A percentile compares a stretch with the other conserved stretches of the same genome.
Evolutionary conservation across 805 yeast species (phyloP).

Genomic region (Cyberlindnera samutprakarnensis): DNA sequence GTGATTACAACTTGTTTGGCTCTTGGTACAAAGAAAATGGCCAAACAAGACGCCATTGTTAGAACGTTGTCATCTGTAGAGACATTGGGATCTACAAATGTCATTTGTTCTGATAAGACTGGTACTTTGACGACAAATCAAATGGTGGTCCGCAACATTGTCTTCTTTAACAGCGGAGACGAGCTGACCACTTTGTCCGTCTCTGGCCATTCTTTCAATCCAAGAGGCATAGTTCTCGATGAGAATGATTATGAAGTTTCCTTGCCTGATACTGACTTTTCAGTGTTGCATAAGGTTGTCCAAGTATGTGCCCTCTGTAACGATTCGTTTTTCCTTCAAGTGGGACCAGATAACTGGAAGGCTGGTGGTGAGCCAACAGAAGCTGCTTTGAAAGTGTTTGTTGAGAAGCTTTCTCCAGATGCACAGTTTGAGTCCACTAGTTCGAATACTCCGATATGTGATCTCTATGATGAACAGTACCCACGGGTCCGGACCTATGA

Average conservation of each 20-base stretch:
- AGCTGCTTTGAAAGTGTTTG: slow-evolving; percentile 41
- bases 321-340: slow-evolving; percentile 25
- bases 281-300: slow-evolving; percentile 26
- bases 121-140: slow-evolving; percentile 45
- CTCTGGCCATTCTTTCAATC: slow-evolving; percentile 30
- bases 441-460: slow-evolving; percentile 21
- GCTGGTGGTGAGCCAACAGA: slow-evolving; percentile 50
- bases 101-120: slow-evolving; percentile 36
- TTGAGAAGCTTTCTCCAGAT: slow-evolving; percentile 22
- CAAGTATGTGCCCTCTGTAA: slow-evolving; percentile 31
- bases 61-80: slow-evolving; percentile 44
- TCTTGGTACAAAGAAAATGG: slow-evolving; percentile 43
- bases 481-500: slow-evolving; percentile 33
- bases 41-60: slow-evolving; percentile 38
- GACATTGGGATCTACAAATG: slow-evolving; percentile 52
- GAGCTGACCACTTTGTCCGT: slow-evolving; percentile 27
- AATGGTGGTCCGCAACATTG: slow-evolving; percentile 34
- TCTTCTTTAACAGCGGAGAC: slow-evolving; percentile 22
- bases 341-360: slow-evolving; percentile 25
- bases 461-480: slow-evolving; percentile 17
- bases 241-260: slow-evolving; percentile 21
- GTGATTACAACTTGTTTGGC: slow-evolving; percentile 46
- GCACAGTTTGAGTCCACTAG: slow-evolving; percentile 25
- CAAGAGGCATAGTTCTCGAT: slow-evolving; percentile 21
- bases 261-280: slow-evolving; percentile 25